Evolutionary conservation across 2,329 filamentous ascomycete genomes (phyloP).

Genomic region (Pestalotiopsis sp.): DNA sequence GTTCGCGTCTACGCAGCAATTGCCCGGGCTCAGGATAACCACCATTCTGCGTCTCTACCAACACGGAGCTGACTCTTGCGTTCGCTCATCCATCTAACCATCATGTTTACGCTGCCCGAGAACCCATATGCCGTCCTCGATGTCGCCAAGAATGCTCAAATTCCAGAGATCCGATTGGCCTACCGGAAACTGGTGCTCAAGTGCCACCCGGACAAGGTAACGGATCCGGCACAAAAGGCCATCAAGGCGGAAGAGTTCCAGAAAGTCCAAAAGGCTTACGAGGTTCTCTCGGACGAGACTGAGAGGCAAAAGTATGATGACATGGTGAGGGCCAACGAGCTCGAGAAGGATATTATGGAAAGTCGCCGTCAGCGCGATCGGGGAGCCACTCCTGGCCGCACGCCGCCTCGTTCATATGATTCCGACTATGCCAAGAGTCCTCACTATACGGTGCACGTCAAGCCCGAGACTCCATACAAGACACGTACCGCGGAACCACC

Average conservation of each 20-base stretch:
- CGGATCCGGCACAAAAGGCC: constrained; percentile 74
- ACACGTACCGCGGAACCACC: constrained; percentile 14
- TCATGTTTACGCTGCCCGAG: constrained; percentile 56
- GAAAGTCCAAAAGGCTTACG: constrained; percentile 89
- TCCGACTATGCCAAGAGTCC: not conserved
- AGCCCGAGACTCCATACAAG: not conserved
- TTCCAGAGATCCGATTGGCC: constrained; percentile 73
- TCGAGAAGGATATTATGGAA: constrained; percentile 40
- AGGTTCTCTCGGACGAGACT: constrained; percentile 79
- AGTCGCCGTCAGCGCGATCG: constrained; percentile 15
- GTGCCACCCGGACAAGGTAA: constrained; percentile 90
- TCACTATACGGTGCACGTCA: constrained; percentile 12
- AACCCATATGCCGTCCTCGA: constrained; percentile 84
- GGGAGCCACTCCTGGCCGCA: constrained; percentile 7
- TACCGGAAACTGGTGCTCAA: constrained; percentile 86
- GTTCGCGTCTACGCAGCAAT: constrained; percentile 24
- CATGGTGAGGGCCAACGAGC: constrained; percentile 55
- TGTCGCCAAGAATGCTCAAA: constrained; percentile 70
- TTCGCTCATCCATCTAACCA: constrained; percentile 22
- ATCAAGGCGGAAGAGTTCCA: constrained; percentile 88
- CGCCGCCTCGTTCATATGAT: constrained; percentile 14
- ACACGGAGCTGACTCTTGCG: not conserved
- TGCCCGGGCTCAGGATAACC: not conserved
- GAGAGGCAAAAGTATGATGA: constrained; percentile 79
- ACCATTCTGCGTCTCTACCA: not conserved